Percentiles rank a stretch among this genome's conserved stretches.
phyloP scores from a whole-genome alignment of 179 eudicot genomes.

The Pouteria campechiana region DNA sequence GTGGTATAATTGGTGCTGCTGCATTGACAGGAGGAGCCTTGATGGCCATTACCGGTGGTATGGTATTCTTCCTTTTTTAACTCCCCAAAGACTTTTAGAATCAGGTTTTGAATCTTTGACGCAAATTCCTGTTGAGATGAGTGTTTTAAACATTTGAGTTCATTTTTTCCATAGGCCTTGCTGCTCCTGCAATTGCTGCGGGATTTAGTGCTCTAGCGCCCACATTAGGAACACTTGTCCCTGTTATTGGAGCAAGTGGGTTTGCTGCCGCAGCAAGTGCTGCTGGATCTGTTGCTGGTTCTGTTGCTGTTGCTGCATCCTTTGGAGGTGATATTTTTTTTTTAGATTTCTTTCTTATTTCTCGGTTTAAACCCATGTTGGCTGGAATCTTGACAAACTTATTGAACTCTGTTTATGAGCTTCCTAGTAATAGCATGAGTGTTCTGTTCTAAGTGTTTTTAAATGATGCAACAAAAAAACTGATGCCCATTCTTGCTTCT shows the following conservation, averaged over 20 bases:
- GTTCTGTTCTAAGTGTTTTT: no score
- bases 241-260: slow-evolving; percentile 91
- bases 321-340: slow-evolving; percentile 97
- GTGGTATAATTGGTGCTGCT: slow-evolving; percentile 96
- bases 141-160: not conserved
- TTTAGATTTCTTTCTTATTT: no score
- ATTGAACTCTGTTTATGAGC: no score
- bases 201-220: slow-evolving; percentile 96
- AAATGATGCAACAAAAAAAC: no score
- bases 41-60: slow-evolving; percentile 95
- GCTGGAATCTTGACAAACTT: no score
- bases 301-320: slow-evolving; percentile 99
- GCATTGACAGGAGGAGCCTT: slow-evolving; percentile 94
- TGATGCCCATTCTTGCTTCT: no score
- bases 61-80: slow-evolving; percentile 2
- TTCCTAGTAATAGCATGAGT: no score
- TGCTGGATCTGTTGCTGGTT: slow-evolving; percentile 95
- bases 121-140: not conserved
- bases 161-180: slow-evolving; percentile 60
- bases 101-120: not conserved
- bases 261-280: slow-evolving; percentile 95
- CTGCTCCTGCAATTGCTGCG: slow-evolving; percentile 99
- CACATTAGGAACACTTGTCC: slow-evolving; percentile 81
- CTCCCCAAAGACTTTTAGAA: not conserved
- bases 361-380: no score